A percentile compares a stretch with the other conserved stretches of the same genome.
phyloP scores from a whole-genome alignment of 2,329 filamentous ascomycete species.

The Diaporthe ampelina region DNA sequence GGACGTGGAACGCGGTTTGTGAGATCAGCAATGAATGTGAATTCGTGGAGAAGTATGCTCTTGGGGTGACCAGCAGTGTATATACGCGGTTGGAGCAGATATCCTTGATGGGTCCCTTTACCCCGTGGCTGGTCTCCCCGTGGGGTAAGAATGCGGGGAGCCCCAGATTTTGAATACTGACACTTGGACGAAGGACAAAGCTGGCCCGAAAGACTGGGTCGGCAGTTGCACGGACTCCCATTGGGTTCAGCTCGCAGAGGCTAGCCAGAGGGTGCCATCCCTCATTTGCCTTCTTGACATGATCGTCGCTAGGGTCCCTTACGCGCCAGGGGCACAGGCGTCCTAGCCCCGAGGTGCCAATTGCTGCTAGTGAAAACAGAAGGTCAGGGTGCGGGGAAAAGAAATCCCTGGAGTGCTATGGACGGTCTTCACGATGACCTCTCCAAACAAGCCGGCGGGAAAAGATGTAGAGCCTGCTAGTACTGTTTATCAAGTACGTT shows the following conservation, averaged over 20 bases:
- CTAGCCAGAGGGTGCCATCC: not conserved
- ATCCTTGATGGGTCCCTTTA: not conserved
- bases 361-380: not conserved
- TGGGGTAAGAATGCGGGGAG: slow-evolving; percentile 26
- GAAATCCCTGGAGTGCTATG: not conserved
- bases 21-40: not conserved
- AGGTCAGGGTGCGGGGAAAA: slow-evolving; percentile 10
- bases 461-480: not conserved
- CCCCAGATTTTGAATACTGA: not conserved
- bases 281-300: slow-evolving; percentile 8
- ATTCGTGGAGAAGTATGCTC: not conserved
- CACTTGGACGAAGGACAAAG: not conserved
- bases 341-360: slow-evolving; percentile 11
- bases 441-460: not conserved
- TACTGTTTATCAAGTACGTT: not conserved
- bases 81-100: not conserved
- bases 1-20: no score
- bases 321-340: slow-evolving; percentile 26
- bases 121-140: slow-evolving; percentile 1
- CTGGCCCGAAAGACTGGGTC: slow-evolving; percentile 19
- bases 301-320: slow-evolving; percentile 16
- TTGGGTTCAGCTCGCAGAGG: not conserved
- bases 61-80: not conserved
- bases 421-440: not conserved
- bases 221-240: slow-evolving; percentile 29